A percentile compares a stretch with the other conserved stretches of the same genome.
These are phyloP conservation scores for Ganoderma multipileum DNA, from an alignment of 1,284 basidiomycete genomes.

Conservation along the genomic window DNA sequence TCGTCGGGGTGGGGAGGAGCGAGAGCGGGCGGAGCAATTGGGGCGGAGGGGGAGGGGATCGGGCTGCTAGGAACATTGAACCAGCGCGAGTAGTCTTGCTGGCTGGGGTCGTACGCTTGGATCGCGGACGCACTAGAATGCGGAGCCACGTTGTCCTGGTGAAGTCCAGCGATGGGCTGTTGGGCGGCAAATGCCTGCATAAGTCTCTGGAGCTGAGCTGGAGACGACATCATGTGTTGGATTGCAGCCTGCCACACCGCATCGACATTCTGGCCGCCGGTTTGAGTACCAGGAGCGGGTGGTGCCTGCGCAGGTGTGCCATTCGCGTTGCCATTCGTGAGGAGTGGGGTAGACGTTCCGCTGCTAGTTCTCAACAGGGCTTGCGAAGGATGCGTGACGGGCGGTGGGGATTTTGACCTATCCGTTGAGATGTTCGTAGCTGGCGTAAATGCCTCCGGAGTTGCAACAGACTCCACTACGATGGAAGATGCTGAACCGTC, in stretches of 20 bases:
- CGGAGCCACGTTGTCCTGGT: slow-evolving; percentile 8
- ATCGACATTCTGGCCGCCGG: slow-evolving; percentile 43
- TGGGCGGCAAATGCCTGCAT: slow-evolving; percentile 61
- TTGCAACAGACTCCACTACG: slow-evolving; percentile 32
- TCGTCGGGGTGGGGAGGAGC: slow-evolving; percentile 33
- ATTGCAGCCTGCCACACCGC: slow-evolving; percentile 67
- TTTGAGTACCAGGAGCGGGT: slow-evolving; percentile 31
- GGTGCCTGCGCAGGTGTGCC: slow-evolving; percentile 2
- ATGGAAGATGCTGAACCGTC: slow-evolving; percentile 32
- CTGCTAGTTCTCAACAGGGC: slow-evolving; percentile 29
- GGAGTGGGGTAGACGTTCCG: slow-evolving; percentile 21
- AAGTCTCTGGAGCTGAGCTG: slow-evolving; percentile 74
- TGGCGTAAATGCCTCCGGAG: slow-evolving; percentile 39
- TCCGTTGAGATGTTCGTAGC: slow-evolving; percentile 17
- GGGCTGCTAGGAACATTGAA: slow-evolving; percentile 32
- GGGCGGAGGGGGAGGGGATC: slow-evolving; percentile 24
- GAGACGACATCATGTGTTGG: slow-evolving; percentile 64
- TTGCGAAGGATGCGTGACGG: slow-evolving; percentile 24
- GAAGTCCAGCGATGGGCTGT: slow-evolving; percentile 32
- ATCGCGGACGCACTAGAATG: slow-evolving; percentile 30
- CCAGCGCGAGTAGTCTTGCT: slow-evolving; percentile 30
- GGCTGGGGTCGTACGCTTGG: slow-evolving; percentile 40
- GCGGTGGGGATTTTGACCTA: slow-evolving; percentile 18
- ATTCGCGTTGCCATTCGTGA: slow-evolving; percentile 12
- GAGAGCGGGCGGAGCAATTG: slow-evolving; percentile 28